phyloP scores from a whole-genome alignment of 768 basidiomycete genomes.

The Russula brevipes region DNA sequence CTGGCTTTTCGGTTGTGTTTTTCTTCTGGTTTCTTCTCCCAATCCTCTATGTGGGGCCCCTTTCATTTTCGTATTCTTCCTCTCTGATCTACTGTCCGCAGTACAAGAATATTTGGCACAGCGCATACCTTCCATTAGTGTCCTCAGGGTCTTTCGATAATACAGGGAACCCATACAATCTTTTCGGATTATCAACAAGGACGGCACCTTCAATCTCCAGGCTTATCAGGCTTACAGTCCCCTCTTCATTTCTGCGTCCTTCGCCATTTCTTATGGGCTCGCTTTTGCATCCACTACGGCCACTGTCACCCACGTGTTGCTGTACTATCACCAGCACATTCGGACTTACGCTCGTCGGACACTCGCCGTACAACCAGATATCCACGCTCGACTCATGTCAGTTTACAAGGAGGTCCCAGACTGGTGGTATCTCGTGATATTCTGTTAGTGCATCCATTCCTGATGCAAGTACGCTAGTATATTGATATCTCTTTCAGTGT shows the following conservation, averaged over 20 bases:
- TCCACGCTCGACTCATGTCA: slow-evolving; percentile 79
- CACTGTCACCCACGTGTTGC: slow-evolving; percentile 61
- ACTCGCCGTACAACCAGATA: slow-evolving; percentile 74
- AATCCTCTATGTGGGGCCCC: slow-evolving; percentile 40
- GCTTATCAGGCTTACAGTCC: slow-evolving; percentile 56
- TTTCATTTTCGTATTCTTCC: not conserved
- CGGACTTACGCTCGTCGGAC: slow-evolving; percentile 64
- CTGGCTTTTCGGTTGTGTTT: slow-evolving; percentile 55
- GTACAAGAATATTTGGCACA: slow-evolving; percentile 29
- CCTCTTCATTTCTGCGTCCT: slow-evolving; percentile 59
- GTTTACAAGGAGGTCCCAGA: slow-evolving; percentile 72
- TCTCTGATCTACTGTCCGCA: slow-evolving; percentile 19
- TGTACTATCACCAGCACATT: slow-evolving; percentile 77
- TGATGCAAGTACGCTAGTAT: too few species aligned
- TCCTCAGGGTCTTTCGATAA: slow-evolving; percentile 65
- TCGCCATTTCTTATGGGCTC: slow-evolving; percentile 71
- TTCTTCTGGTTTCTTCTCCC: slow-evolving; percentile 69
- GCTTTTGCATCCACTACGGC: slow-evolving; percentile 79
- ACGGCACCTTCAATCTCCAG: slow-evolving; percentile 50
- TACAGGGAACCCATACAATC: slow-evolving; percentile 52
- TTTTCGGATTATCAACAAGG: slow-evolving; percentile 50
- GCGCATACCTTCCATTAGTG: slow-evolving; percentile 43
- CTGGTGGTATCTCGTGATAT: slow-evolving; percentile 78
- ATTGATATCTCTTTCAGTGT: slow-evolving; percentile 39
- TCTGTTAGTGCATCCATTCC: slow-evolving; percentile 32